Percentiles rank a stretch among this genome's conserved stretches.
These are phyloP conservation scores for Spiromastix sp. DNA, from an alignment of 2,329 filamentous ascomycete genomes.

Conservation along the genomic window DNA sequence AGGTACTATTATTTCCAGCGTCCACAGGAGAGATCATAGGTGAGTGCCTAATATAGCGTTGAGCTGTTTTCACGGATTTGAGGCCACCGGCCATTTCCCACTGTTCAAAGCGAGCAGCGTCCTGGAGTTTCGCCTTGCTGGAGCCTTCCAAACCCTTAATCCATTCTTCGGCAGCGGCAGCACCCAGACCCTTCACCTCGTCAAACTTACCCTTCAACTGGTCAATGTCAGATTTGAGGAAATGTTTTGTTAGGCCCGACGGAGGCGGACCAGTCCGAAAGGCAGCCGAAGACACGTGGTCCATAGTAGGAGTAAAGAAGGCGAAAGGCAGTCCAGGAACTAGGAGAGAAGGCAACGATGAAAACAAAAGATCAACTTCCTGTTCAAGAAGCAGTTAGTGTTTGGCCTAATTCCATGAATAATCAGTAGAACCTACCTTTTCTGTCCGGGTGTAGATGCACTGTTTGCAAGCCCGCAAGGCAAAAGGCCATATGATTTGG, in stretches of 20 bases:
- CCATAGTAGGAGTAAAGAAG: conserved; percentile 50
- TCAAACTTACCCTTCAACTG: conserved; percentile 53
- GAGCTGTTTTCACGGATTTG: too few species aligned
- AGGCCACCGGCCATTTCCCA: conserved; percentile 47
- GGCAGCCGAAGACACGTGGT: conserved; percentile 48
- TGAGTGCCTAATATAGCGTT: too few species aligned
- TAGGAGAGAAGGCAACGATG: conserved; percentile 49
- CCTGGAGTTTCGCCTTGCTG: conserved; percentile 50
- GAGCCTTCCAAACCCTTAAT: conserved; percentile 59
- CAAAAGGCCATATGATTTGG: conserved; percentile 61
- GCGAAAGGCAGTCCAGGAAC: conserved; percentile 60
- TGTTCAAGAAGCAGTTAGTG: conserved; percentile 31
- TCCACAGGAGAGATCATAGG: too few species aligned
- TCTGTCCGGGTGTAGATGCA: conserved; percentile 53
- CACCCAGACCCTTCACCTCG: conserved; percentile 54
- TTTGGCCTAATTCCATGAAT: conserved; percentile 8
- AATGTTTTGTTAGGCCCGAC: conserved; percentile 52
- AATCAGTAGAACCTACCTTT: conserved; percentile 47
- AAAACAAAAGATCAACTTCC: conserved; percentile 60
- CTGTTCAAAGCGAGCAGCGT: conserved; percentile 63
- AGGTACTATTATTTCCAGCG: too few species aligned
- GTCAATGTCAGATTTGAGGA: conserved; percentile 52
- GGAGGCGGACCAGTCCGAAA: conserved; percentile 41
- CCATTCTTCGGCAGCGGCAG: conserved; percentile 65
- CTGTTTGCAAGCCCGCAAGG: conserved; percentile 51